Evolutionary conservation across 1,284 basidiomycete genomes (phyloP), one percentile per base, ranked within the genome.

Genomic region (Malassezia japonica): DNA sequence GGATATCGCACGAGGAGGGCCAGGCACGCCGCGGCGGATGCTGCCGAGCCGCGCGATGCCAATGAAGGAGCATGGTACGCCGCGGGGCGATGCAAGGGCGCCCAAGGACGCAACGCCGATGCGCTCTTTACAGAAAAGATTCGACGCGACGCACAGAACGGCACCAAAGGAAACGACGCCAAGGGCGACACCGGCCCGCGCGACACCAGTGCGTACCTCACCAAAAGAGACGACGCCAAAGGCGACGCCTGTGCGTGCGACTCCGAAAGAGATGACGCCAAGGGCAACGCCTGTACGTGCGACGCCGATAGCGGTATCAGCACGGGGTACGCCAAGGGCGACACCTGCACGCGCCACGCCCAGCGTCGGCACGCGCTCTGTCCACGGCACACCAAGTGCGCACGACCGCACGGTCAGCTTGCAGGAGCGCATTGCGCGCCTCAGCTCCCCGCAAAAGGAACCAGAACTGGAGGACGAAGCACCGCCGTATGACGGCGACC

Each of bases 321-420:
- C n/a, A n/a, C n/a, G n/a, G 34, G 9, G 10, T 10, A 36, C 38
- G 35, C 35, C 20, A 12, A n/a, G 35, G 6, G 4, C 20, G 35
- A 20, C 20, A 20, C 34, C 34, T 12, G 33, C 33, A 34, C 4
- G 21, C 12, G 16, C 6, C 21, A 23, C 35, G 18, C 35, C 35
- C 18, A 36, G 24, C 48, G n/a, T n/a, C n/a, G n/a, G n/a, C n/a
- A n/a, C n/a, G n/a, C n/a, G n/a, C n/a, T n/a, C n/a, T n/a, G n/a
- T n/a, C n/a, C n/a, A n/a, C n/a, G n/a, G n/a, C n/a, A 50, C 41
- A 15, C 50, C 50, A 6, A 39, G 45, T 28, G 23, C 42, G 12
- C 48, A 53, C 24, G 50, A 53, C 23, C 45, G 50, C 9, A 36
- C 50, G n/a, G 25, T 53, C 23, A 39, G 50, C 6, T 16, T 53